phyloP scores from a whole-genome alignment of 495 filamentous ascomycete species.

The Penicillium riverlandense region DNA sequence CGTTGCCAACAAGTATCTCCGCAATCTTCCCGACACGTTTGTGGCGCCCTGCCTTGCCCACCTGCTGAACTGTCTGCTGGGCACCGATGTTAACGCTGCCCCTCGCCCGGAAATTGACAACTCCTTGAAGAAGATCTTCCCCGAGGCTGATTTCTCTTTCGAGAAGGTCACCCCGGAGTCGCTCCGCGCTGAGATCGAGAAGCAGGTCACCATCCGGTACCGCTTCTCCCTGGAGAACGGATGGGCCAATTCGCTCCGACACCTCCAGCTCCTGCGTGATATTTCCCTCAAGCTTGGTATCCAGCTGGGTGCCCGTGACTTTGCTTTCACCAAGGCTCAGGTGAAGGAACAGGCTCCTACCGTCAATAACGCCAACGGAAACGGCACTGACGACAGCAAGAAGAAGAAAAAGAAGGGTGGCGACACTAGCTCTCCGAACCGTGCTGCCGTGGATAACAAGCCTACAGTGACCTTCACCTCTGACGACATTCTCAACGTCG shows the following conservation, averaged over 20 bases:
- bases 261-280: constrained; percentile 82
- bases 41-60: constrained; percentile 73
- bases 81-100: constrained; percentile 63
- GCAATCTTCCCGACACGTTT: constrained; percentile 71
- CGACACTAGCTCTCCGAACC: constrained; percentile 46
- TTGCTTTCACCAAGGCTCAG: constrained; percentile 54
- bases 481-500: constrained; percentile 85
- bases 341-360: constrained; percentile 30
- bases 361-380: constrained; percentile 34
- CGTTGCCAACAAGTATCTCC: constrained; percentile 69
- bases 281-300: constrained; percentile 84
- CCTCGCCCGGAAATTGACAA: constrained; percentile 74
- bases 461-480: constrained; percentile 56
- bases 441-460: constrained; percentile 30
- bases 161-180: constrained; percentile 65
- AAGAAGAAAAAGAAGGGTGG: constrained; percentile 68
- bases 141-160: constrained; percentile 77
- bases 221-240: constrained; percentile 61
- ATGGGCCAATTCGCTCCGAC: constrained; percentile 60
- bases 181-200: constrained; percentile 62
- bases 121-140: constrained; percentile 63
- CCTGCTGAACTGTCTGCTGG: constrained; percentile 90
- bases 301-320: constrained; percentile 79
- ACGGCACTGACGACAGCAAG: constrained; percentile 41
- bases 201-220: constrained; percentile 66